Base-by-base conservation (phyloP, 2,329 filamentous ascomycete species). In the Dothiorella sarmentorum region DNA sequence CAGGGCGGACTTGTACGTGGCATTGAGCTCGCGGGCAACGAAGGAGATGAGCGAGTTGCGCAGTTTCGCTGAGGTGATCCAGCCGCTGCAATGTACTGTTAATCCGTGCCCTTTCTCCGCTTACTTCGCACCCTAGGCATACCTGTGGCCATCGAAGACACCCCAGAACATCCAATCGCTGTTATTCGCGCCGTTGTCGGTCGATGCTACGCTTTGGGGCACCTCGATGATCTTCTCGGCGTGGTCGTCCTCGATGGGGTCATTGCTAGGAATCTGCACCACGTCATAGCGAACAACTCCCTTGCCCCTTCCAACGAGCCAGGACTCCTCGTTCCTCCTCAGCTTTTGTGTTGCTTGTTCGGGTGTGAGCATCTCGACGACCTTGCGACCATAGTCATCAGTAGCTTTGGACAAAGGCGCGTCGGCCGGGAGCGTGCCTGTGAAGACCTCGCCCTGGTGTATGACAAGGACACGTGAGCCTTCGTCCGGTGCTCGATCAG, bases 151-250 rank as follows among this genome's bases (percentile, higher is more conserved):
- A 70, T 99, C 94, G 73, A 97, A 99, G 17, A 99, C 92, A 60
- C 92, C 94, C 94, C 95, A 99, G 73, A 99, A 99, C 91, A 97
- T 97, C 94, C 94, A 99, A 74, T 99, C 95, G 62, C 84, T 90
- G 60, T 80, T 85, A 17, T 80, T 64, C 15, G 82, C 80, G 35
- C 81, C 75, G 70, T 82, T 75, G 67, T 82, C 77, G 7, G 79
- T 78, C 15, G 80, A 79, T 24, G 81, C 79, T 37, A 82, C 77
- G 51, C 78, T 80, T 56, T 82, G 81, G 4, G 90, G 88, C 7
- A 97, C 85, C 73, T 97, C 90, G 45, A 99, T 91, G 68, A 97
- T 97, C 82, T 96, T 96, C 77, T 99, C 94, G 55, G 92, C 90
- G 70, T 99, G 94, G 70, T 99, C 95, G 69, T 99, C 94, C 76